Base-by-base conservation (phyloP, 1,284 basidiomycete genomes). In the Sanghuangporus sanghuang region DNA sequence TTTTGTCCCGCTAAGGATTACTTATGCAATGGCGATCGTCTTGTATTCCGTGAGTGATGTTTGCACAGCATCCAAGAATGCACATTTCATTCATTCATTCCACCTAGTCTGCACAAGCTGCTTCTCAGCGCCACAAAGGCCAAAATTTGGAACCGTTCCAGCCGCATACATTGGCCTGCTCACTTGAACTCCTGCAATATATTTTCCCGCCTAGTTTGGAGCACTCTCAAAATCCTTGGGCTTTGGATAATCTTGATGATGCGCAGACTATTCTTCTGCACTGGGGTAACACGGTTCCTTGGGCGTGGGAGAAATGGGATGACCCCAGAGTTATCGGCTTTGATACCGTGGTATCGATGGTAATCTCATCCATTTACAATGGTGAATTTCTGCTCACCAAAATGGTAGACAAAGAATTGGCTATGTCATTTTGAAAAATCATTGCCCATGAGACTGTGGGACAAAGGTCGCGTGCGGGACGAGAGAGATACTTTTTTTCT, bases 251-350 rank as follows among this genome's bases (percentile, higher is more conserved):
- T 16, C 71, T 82, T 2, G 82, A 85, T 71, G 63, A 70, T 36
- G 71, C 86, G 2, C 79, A 81, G 61, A 71, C 54, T 2, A 74
- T 87, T 32, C 69, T 90, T 14, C 59, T 86, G 8, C 73, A 73
- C 64, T 89, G 84, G 81, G 81, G 83, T 36, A 65, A 76, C 14
- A 73, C 79, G 4, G 69, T 86, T 3, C 77, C 80, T 2, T 90
- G 88, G 86, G 77, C 77, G 63, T 91, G 89, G 87, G 71, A 69
- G n/a, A 72, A 78, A 8, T 89, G 86, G 85, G 70, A 74, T 50
- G 87, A 89, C 69, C 74, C 77, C 60, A 77, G 82, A 39, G 69
- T 76, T 39, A 75, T 79, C 27, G 73, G 82, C 52, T 74, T 79
- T 2, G 85, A 86, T 60, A 74, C 74, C 16, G 75, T 87, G 38